phyloP scores from a whole-genome alignment of 169 alveolate species.

The Plasmodium gonderi region DNA sequence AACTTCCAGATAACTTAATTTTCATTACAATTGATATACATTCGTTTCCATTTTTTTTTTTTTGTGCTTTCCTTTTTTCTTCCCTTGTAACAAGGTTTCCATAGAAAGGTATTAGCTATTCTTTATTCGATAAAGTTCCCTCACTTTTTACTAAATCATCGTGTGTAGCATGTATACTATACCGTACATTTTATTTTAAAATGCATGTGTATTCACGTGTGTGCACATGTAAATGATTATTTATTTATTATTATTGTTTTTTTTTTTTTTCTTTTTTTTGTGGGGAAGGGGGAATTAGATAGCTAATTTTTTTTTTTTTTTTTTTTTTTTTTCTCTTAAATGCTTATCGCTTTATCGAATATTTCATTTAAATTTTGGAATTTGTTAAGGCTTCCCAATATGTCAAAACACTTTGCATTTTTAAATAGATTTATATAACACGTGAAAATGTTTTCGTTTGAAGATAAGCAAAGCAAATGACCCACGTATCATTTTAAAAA shows the following conservation, averaged over 20 bases:
- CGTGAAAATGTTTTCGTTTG: neutral
- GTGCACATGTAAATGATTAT: conserved; percentile 3
- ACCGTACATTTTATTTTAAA: neutral
- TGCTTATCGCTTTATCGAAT: neutral
- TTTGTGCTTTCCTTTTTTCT: neutral
- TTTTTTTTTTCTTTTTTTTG: neutral
- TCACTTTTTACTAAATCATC: no score
- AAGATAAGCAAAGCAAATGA: neutral
- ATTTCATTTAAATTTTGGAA: neutral
- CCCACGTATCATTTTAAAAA: neutral
- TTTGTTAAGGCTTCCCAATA: neutral
- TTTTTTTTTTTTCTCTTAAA: neutral
- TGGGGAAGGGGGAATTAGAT: no score
- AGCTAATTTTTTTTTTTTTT: neutral
- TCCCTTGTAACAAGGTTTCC: no score
- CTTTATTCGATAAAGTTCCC: neutral
- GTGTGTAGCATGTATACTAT: no score
- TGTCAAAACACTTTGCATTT: neutral
- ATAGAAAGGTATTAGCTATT: no score
- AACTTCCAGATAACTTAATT: neutral
- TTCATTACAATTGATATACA: neutral
- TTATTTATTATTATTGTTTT: neutral
- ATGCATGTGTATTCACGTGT: neutral
- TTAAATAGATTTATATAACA: neutral
- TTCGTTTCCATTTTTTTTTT: neutral